Base-by-base conservation (phyloP, 305 asterid genomes). In the Fraxinus sp. region DNA sequence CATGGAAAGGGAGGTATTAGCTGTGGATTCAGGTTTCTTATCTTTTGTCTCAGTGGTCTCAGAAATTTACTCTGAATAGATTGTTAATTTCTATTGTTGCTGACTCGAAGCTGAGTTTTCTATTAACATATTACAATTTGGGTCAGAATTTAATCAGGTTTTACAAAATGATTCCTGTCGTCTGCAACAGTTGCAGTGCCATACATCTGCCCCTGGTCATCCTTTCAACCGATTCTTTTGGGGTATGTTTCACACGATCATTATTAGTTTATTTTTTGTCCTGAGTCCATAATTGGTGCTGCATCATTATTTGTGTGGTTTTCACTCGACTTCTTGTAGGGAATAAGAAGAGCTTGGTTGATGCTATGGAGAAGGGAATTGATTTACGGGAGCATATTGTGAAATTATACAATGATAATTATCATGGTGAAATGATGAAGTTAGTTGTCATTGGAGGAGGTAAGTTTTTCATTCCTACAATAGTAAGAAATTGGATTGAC, bases 361-460 rank as follows among this genome's bases (percentile, higher is more conserved):
- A 96, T 91, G 98, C 97, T 6, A 86, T 90, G 89, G 97, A 94
- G 87, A 96, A 89, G 80, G 99, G 99, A 89, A 89, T 94, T 80
- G 89, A 93, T 88, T 88, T 94, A 87, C 90, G 99, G 83, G 98
- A 96, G 70, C 91, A 80, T 76, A 90, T 93, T 86, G 80, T 96
- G 86, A 91, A 90, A 80, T 84, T 96, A 84, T 94, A 96, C 89
- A 85, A 88, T 83, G 97, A 93, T 59, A 84, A 92, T 79, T 94
- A 94, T 85, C 83, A 82, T 85, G 99, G 98, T 85, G 98, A 92
- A 86, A 86, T 89, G 79, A 93, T 96, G 99, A 96, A 96, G 91
- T 94, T 96, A 79, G 98, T 90, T 78, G 87, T 96, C 79, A 93
- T 96, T 77, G 99, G 98, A 66, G 99, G 99, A 83, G 99, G 99